Evolutionary conservation across 495 filamentous ascomycete species (phyloP).

Genomic region (Darksidea phi): DNA sequence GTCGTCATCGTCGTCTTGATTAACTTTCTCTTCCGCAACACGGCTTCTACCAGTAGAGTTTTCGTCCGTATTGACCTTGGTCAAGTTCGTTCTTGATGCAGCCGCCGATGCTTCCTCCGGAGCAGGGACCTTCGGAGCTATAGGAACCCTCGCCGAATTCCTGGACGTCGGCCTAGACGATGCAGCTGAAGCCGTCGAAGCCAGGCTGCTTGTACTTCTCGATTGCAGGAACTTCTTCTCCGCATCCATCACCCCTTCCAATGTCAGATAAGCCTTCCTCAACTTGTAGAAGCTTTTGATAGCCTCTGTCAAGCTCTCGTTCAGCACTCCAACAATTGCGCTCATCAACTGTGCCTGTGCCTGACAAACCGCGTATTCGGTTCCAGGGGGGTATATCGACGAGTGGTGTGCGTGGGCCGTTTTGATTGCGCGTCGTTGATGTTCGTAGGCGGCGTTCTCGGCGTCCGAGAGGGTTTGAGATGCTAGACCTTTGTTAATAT

Average conservation of each 20-base stretch:
- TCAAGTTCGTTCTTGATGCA: constrained; percentile 13
- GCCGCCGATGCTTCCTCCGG: constrained; percentile 2
- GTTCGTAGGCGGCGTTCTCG: constrained; percentile 73
- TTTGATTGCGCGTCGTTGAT: constrained; percentile 70
- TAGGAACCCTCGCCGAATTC: constrained; percentile 6
- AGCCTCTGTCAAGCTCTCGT: constrained; percentile 89
- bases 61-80: background rate
- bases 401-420: constrained; percentile 54
- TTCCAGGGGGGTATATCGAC: constrained; percentile 73
- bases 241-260: constrained; percentile 70
- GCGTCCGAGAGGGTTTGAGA: constrained; percentile 69
- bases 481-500: constrained; percentile 49
- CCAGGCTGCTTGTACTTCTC: constrained; percentile 34
- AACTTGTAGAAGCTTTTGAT: constrained; percentile 91
- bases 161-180: constrained; percentile 20
- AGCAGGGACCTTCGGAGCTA: background rate
- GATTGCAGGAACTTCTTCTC: constrained; percentile 57
- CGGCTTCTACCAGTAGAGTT: too few species aligned
- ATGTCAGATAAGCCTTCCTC: constrained; percentile 80
- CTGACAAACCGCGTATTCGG: constrained; percentile 77
- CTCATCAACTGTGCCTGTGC: constrained; percentile 85
- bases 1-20: constrained; percentile 38
- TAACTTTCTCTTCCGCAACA: constrained; percentile 15
- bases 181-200: constrained; percentile 20
- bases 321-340: constrained; percentile 83